Conservation (phyloP, 2,329 filamentous ascomycete genomes). For the Zymoseptoria crescenta region DNA sequence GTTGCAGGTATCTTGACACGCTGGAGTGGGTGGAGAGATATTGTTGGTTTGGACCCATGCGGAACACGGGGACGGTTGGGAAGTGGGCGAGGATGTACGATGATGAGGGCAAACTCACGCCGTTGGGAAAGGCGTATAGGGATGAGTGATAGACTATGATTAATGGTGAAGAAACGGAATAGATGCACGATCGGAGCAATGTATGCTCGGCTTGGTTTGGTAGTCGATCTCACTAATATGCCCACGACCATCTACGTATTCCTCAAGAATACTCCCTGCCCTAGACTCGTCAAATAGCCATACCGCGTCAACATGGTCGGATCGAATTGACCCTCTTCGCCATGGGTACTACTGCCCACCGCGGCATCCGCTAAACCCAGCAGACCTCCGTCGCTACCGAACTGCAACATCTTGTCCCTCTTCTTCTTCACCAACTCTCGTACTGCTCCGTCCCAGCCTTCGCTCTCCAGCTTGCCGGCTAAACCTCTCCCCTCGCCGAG, state of each 20-base stretch:
- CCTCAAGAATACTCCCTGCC: slow-evolving; percentile 27
- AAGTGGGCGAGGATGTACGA: slow-evolving; percentile 25
- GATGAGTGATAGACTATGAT: slow-evolving; percentile 14
- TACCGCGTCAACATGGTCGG: slow-evolving; percentile 33
- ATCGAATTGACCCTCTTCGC: slow-evolving; percentile 25
- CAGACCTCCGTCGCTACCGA: slow-evolving; percentile 33
- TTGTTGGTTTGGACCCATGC: slow-evolving; percentile 28
- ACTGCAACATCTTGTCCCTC: slow-evolving; percentile 35
- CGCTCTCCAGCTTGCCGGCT: slow-evolving; percentile 35
- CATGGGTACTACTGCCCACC: slow-evolving; percentile 15
- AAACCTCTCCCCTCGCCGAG: slow-evolving; percentile 35
- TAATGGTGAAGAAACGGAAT: neutral
- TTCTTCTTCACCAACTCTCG: slow-evolving; percentile 43
- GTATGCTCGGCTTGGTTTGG: neutral
- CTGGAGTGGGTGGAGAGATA: slow-evolving; percentile 30
- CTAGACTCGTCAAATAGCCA: slow-evolving; percentile 32
- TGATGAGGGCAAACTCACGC: slow-evolving; percentile 25
- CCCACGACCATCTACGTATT: neutral
- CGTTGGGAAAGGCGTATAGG: slow-evolving; percentile 26
- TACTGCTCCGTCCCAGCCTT: slow-evolving; percentile 53
- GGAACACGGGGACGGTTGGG: slow-evolving; percentile 26
- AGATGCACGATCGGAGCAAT: neutral
- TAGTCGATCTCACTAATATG: neutral
- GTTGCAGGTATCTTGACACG: slow-evolving; percentile 25
- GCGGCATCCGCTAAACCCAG: slow-evolving; percentile 53